Evolutionary conservation across 2,329 filamentous ascomycete species (phyloP).

Genomic region (Aspergillus sergii): DNA sequence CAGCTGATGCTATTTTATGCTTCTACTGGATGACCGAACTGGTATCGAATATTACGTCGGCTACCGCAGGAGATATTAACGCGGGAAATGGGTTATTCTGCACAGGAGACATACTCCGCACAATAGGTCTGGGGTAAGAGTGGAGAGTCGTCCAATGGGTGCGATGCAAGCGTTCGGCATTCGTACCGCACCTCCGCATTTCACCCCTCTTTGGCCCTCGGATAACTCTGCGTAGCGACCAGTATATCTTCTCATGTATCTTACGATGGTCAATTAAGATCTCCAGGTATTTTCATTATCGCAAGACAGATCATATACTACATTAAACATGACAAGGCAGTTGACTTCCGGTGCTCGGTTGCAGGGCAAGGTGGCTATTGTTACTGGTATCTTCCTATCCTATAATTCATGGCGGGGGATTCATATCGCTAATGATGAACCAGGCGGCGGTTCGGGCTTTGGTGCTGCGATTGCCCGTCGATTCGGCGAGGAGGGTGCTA

Average conservation of each 20-base stretch:
- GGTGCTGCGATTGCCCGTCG: conserved; percentile 44
- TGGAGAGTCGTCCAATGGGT: background rate
- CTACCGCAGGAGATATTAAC: too few relatives aligned
- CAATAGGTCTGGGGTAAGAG: background rate
- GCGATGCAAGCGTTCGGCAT: background rate
- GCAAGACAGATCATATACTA: background rate
- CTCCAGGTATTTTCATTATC: background rate
- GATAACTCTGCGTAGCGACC: background rate
- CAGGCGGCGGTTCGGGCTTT: conserved; percentile 47
- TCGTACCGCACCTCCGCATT: conserved; percentile 4
- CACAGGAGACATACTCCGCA: background rate
- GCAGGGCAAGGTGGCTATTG: conserved; percentile 49
- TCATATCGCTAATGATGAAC: background rate
- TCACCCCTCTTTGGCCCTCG: background rate
- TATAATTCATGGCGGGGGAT: too few relatives aligned
- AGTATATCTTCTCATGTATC: background rate
- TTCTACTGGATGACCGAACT: background rate
- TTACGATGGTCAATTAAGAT: background rate
- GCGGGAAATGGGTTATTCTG: background rate
- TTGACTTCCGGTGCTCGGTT: conserved; percentile 34
- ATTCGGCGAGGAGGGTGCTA: conserved; percentile 45
- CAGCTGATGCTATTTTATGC: too few relatives aligned
- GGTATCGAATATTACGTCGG: background rate
- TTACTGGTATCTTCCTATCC: conserved; percentile 40
- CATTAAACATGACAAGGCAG: conserved; percentile 11